Percentiles rank a stretch among this genome's conserved stretches.
phyloP scores from a whole-genome alignment of 176 grass and related monocot species.

The Oropetium thomaeum region DNA sequence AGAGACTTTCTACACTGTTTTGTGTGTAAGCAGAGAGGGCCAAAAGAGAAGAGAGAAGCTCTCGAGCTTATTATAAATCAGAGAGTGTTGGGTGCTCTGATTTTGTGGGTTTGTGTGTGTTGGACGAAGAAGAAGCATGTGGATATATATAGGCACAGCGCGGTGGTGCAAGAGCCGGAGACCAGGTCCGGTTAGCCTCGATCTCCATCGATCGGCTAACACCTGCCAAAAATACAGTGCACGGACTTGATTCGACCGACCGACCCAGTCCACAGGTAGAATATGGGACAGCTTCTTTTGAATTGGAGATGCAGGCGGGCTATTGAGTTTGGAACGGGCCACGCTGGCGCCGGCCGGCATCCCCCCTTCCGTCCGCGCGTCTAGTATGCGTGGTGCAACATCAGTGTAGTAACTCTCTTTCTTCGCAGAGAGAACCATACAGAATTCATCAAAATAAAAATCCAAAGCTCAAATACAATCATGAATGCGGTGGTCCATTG shows the following conservation, averaged over 20 bases:
- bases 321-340: neutral
- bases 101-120: neutral
- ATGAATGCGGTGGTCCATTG: too few relatives aligned
- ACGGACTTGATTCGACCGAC: neutral
- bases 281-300: neutral
- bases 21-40: neutral
- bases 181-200: too few relatives aligned
- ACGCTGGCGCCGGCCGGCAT: neutral
- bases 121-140: neutral
- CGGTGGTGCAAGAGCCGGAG: neutral
- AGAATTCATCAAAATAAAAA: too few relatives aligned
- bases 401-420: neutral
- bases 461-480: too few relatives aligned
- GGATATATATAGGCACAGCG: neutral
- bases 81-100: neutral
- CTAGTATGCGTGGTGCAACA: neutral
- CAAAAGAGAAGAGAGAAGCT: neutral
- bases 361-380: too few relatives aligned
- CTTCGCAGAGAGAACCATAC: too few relatives aligned
- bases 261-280: neutral
- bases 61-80: neutral
- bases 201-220: too few relatives aligned
- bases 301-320: neutral
- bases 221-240: neutral
- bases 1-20: too few relatives aligned